Evolutionary conservation across 768 basidiomycete species (phyloP).

Genomic region (Obba rivulosa): DNA sequence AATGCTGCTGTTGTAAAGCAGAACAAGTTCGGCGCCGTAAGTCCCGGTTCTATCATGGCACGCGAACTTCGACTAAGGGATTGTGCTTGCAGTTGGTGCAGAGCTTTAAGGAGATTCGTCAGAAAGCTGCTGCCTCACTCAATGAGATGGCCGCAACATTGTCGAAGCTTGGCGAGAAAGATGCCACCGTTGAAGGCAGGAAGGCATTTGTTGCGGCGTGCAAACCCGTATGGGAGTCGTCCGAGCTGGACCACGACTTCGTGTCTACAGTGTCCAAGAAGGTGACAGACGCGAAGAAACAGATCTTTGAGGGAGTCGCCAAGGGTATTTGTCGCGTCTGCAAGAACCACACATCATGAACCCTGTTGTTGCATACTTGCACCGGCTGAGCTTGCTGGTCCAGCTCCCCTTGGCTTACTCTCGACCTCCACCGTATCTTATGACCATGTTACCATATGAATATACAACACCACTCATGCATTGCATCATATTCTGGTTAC

Average conservation of each 20-base stretch:
- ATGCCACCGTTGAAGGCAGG: conserved; percentile 48
- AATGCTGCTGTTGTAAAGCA: conserved; percentile 60
- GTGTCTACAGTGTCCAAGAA: conserved; percentile 56
- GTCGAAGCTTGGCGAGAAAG: conserved; percentile 43
- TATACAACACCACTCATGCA: no score
- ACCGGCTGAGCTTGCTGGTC: no score
- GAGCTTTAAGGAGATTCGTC: conserved; percentile 58
- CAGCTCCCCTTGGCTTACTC: no score
- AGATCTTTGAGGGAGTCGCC: conserved; percentile 63
- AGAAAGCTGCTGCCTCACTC: conserved; percentile 44
- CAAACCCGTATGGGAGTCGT: conserved; percentile 30
- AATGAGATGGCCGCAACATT: conserved; percentile 54
- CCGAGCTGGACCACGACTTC: conserved; percentile 63
- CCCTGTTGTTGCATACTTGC: no score
- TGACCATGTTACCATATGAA: no score
- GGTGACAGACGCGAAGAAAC: conserved; percentile 64
- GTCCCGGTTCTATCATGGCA: conserved; percentile 23
- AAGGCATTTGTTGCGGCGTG: conserved; percentile 49
- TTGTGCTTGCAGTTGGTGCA: conserved; percentile 47
- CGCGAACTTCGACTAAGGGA: background rate
- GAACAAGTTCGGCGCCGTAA: conserved; percentile 67
- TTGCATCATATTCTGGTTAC: no score
- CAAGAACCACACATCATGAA: conserved; percentile 24
- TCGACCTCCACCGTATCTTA: no score
- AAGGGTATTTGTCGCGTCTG: conserved; percentile 61